Base-by-base conservation (phyloP, 768 basidiomycete genomes). In the Auricularia cornea region DNA sequence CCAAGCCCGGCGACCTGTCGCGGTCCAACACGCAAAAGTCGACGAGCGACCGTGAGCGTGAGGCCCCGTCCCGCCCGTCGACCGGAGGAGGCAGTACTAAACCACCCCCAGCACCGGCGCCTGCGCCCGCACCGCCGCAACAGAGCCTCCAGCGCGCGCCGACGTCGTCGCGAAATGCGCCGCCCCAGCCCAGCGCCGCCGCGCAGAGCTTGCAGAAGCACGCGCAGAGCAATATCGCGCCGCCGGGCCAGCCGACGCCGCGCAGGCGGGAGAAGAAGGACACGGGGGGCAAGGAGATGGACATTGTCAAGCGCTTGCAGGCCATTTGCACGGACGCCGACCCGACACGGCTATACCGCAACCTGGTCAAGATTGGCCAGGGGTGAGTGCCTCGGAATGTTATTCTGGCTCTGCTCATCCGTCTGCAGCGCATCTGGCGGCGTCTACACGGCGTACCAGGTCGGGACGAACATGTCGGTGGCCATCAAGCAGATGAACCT, bases 401-500 rank as follows among this genome's bases (percentile, higher is more conserved):
- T 12, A 29, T n/a, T 3, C n/a, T 62, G 60, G 16, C 23, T 65
- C 26, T 65, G 1, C 28, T 10, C n/a, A n/a, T n/a, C n/a, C n/a
- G 51, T 51, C 40, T 59, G 10, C 72, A 95, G 94, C 64, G 96
- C 97, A 18, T 96, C 92, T 23, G 96, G 97, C 44, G 96, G 96
- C 68, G 97, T 98, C 2, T 99, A 97, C 76, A 98, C 95, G 14
- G 96, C 96, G 18, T 97, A 97, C 72, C 95, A 98, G 78, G 90
- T 96, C 66, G 94, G 95, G 48, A 94, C 92, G 32, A 96, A 97
- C 75, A 70, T 92, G 33, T 90, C 86, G 12, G 97, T 98, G 35
- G 97, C 97, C 48, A 99, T 99, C 84, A 99, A 99, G 76, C 96
- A 98, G 76, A 99, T 98, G 97, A 97, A 99, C 80, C 83, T 99